Percentiles rank a stretch among this genome's conserved stretches.
phyloP scores from a whole-genome alignment of 192 early-diverging fungal species.

The Lunasporangiospora selenospora region DNA sequence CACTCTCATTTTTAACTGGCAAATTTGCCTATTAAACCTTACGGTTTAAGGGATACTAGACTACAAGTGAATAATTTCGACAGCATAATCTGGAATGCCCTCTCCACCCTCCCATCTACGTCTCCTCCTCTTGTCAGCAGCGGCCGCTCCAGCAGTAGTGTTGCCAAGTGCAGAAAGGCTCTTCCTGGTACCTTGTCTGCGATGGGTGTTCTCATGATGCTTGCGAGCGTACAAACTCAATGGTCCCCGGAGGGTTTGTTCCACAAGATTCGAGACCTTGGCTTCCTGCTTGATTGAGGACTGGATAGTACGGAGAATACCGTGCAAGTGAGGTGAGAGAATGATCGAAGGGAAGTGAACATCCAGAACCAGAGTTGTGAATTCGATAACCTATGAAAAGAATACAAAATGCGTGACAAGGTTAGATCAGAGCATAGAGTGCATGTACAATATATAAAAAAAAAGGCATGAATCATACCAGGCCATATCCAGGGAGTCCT shows the following conservation, averaged over 20 bases:
- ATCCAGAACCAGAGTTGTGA: constrained; percentile 52
- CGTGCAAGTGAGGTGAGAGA: constrained; percentile 51
- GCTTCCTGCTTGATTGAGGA: constrained; percentile 29
- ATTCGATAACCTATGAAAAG: constrained; percentile 49
- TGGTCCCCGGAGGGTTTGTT: constrained; percentile 43
- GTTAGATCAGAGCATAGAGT: not conserved
- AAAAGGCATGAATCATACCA: constrained; percentile 15
- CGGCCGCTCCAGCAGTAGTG: constrained; percentile 1
- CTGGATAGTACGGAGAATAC: constrained; percentile 34
- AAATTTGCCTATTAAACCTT: not conserved
- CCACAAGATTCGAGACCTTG: constrained; percentile 36
- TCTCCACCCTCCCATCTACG: constrained; percentile 53
- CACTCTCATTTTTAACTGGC: not conserved
- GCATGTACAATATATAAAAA: not conserved
- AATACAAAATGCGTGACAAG: not conserved
- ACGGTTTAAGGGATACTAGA: not conserved
- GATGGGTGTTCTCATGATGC: constrained; percentile 30
- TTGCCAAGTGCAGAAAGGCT: too few relatives aligned
- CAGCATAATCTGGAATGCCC: constrained; percentile 55
- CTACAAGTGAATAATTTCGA: constrained; percentile 59
- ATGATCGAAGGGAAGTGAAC: constrained; percentile 59
- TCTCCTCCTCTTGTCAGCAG: constrained; percentile 47
- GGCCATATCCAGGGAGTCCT: constrained; percentile 34
- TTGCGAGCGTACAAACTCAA: constrained; percentile 53
- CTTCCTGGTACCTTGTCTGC: constrained; percentile 13